A percentile compares a stretch with the other conserved stretches of the same genome.
Evolutionary conservation across 129 eudicot species (phyloP).

Genomic region (Deinandra increscens): DNA sequence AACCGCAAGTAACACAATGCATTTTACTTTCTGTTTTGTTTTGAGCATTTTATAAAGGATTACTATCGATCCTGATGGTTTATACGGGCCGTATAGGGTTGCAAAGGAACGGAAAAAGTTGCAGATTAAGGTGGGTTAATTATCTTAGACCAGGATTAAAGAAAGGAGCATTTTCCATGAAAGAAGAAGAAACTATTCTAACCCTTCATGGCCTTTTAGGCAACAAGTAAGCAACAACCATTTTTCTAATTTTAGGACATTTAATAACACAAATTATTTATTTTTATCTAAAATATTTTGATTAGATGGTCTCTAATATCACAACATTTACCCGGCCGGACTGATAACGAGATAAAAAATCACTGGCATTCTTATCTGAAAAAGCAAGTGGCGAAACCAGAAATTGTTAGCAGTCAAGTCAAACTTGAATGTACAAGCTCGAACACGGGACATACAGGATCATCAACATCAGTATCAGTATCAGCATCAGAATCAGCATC

Average conservation of each 20-base stretch:
- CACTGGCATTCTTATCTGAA: slow-evolving; percentile 78
- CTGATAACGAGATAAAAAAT: slow-evolving; percentile 85
- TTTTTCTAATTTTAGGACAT: not conserved
- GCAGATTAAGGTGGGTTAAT: slow-evolving; percentile 93
- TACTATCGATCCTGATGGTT: not conserved
- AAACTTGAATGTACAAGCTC: slow-evolving; percentile 28
- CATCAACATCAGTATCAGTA: slow-evolving; percentile 23
- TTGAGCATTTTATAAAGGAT: not conserved
- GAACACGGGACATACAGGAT: slow-evolving; percentile 9
- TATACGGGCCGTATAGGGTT: slow-evolving; percentile 47
- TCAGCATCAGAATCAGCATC: not conserved
- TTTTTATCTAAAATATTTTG: not conserved
- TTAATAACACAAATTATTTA: not conserved
- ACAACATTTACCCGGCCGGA: slow-evolving; percentile 78
- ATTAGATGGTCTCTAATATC: slow-evolving; percentile 80
- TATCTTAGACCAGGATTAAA: slow-evolving; percentile 84
- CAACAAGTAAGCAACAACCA: slow-evolving; percentile 64
- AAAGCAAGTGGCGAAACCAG: slow-evolving; percentile 37
- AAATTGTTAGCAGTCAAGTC: slow-evolving; percentile 19
- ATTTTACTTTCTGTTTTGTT: not conserved
- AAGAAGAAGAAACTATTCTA: slow-evolving; percentile 65
- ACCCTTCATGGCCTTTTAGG: slow-evolving; percentile 70
- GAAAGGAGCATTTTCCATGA: slow-evolving; percentile 52
- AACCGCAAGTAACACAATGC: not conserved
- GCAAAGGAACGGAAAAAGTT: slow-evolving; percentile 83